phyloP scores from a whole-genome alignment of 345 rosid species.

The Gossypium bickii region DNA sequence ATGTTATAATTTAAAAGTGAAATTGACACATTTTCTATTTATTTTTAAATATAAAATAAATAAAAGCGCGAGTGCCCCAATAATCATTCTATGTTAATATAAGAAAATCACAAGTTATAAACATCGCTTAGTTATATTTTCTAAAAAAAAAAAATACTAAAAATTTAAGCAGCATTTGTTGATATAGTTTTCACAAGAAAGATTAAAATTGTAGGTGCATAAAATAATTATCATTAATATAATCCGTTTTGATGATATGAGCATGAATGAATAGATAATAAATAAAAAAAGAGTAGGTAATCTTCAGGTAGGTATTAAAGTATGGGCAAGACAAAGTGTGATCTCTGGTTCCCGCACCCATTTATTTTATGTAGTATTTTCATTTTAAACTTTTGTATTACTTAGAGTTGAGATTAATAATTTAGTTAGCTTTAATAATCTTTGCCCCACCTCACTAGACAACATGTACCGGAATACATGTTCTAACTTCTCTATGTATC shows the following conservation, averaged over 20 bases:
- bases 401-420: constrained; percentile 12
- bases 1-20: no score
- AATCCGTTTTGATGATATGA: constrained; percentile 30
- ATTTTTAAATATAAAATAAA: no score
- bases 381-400: neutral
- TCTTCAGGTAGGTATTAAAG: constrained; percentile 38
- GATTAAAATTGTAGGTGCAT: no score
- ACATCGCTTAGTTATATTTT: no score
- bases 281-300: constrained; percentile 28
- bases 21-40: no score
- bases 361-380: neutral
- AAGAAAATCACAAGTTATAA: no score
- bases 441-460: constrained; percentile 33
- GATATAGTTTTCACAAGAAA: no score
- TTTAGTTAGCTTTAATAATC: constrained; percentile 13
- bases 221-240: no score
- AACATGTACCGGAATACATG: constrained; percentile 33
- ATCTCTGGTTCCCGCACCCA: neutral
- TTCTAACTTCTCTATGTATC: neutral
- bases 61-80: no score
- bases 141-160: no score
- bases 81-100: no score
- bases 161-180: no score
- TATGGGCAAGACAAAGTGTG: constrained; percentile 19
- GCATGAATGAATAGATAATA: constrained; percentile 23